Base-by-base conservation (phyloP, 768 basidiomycete genomes). In the Russula dissimulans region DNA sequence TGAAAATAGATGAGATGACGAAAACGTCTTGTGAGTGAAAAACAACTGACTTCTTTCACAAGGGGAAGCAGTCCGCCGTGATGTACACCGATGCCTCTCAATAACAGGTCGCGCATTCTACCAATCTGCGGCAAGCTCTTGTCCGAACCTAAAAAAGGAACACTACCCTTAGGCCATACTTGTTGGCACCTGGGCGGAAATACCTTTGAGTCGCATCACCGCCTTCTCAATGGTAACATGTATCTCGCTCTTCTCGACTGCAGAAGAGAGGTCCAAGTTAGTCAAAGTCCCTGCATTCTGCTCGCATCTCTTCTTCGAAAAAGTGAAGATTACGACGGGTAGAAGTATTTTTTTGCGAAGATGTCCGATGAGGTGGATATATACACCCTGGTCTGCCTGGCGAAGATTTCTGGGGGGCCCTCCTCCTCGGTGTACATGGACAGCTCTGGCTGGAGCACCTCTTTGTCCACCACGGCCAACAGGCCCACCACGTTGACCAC, bases 301-400 rank as follows among this genome's bases (percentile, higher is more conserved):
- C 74, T 99, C 97, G 69, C 97, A 99, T 56, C 83, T 79, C 72
- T 94, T 95, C 78, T 99, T 99, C 32, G 93, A 97, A 66, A 99
- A 87, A 0, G 95, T 95, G 74, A 99, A 99, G 32, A 97, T 83
- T 36, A 99, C 97, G 14, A 95, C 93, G 1, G 97, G 97, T 8
- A 99, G 79, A 4, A 99, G 79, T 18, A 78, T 74, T 63, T 88
- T 85, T 75, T 97, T 98, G 68, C 86, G 83, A 59, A 99, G 78
- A 68, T 89, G 81, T 2, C 85, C 86, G 44, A 99, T 78, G 51
- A 99, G 79, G 67, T 97, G 94, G 18, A 95, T 91, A 75, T 95
- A 98, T 3, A 98, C 77, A 64, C 95, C 92, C 71, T 87, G 94
- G 75, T 98, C 95, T 17, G 81, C 84, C 12, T 83, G 78, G 67